Evolutionary conservation across 2,329 filamentous ascomycete genomes (phyloP).

Genomic region (Magnaporthiopsis incrustans): DNA sequence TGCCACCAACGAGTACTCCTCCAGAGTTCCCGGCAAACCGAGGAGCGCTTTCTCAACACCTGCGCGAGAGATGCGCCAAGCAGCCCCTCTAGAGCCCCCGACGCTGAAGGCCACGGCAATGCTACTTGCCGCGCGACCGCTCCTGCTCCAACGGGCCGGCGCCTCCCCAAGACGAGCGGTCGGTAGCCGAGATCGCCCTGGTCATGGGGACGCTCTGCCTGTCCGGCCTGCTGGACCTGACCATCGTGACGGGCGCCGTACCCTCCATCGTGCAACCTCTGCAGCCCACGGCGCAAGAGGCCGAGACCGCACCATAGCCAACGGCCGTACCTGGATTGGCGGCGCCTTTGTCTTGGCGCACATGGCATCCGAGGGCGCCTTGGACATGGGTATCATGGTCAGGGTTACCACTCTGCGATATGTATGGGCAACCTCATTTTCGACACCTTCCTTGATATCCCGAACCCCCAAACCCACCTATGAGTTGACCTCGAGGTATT

Average conservation of each 20-base stretch:
- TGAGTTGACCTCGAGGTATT: slow-evolving; percentile 54
- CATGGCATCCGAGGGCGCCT: slow-evolving; percentile 50
- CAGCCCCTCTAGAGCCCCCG: neutral
- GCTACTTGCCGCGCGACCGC: no score
- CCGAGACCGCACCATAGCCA: no score
- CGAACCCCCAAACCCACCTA: slow-evolving; percentile 58
- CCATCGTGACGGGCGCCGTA: slow-evolving; percentile 59
- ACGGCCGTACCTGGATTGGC: slow-evolving; percentile 71
- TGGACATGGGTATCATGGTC: slow-evolving; percentile 50
- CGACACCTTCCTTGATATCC: slow-evolving; percentile 51
- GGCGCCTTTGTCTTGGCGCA: slow-evolving; percentile 65
- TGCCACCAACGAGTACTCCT: neutral
- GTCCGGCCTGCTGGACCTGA: slow-evolving; percentile 43
- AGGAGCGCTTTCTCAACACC: neutral
- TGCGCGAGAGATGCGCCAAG: neutral
- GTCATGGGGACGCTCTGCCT: slow-evolving; percentile 6
- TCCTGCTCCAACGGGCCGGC: no score
- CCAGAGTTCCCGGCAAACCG: neutral
- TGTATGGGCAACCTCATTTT: slow-evolving; percentile 31
- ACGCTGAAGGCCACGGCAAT: no score
- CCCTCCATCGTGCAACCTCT: slow-evolving; percentile 59
- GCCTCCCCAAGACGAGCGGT: no score
- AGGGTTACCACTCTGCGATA: slow-evolving; percentile 51
- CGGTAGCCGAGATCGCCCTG: neutral
- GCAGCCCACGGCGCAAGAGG: slow-evolving; percentile 41